Conservation (phyloP, 129 eudicot species). For the Heracleum sosnowskyi region DNA sequence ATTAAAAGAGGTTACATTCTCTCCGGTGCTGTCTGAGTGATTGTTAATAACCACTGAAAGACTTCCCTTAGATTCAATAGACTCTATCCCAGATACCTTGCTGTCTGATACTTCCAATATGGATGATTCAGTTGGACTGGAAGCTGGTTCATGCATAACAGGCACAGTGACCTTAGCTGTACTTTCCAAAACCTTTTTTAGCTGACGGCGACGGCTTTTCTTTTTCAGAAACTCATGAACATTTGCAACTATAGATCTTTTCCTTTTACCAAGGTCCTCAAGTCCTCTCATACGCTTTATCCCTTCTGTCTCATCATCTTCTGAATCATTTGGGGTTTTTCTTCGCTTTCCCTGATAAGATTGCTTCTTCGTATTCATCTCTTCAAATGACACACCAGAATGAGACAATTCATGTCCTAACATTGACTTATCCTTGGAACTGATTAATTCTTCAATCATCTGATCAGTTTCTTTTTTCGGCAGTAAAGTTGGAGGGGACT, state of each 20-base stretch:
- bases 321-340: slow-evolving; percentile 55
- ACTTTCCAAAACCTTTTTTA: slow-evolving; percentile 59
- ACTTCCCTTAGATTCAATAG: slow-evolving; percentile 43
- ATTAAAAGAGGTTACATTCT: slow-evolving; percentile 20
- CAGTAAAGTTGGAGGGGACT: slow-evolving; percentile 13
- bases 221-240: slow-evolving; percentile 56
- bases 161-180: slow-evolving; percentile 56
- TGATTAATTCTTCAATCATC: slow-evolving; percentile 29
- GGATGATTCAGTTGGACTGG: slow-evolving; percentile 28
- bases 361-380: slow-evolving; percentile 26
- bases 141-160: slow-evolving; percentile 36
- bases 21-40: slow-evolving; percentile 40
- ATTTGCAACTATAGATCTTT: slow-evolving; percentile 48
- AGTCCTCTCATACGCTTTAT: slow-evolving; percentile 75
- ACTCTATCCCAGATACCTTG: slow-evolving; percentile 41
- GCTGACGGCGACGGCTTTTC: slow-evolving; percentile 47
- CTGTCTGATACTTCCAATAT: slow-evolving; percentile 29
- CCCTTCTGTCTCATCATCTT: slow-evolving; percentile 67
- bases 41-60: slow-evolving; percentile 27
- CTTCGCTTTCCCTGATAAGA: slow-evolving; percentile 19
- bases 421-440: slow-evolving; percentile 39
- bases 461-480: slow-evolving; percentile 29
- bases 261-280: slow-evolving; percentile 64
- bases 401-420: slow-evolving; percentile 52
- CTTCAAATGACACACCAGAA: slow-evolving; percentile 51